A percentile compares a stretch with the other conserved stretches of the same genome.
Evolutionary conservation across 2,329 filamentous ascomycete species (phyloP).

Genomic region (Cladobotryum mycophilum): DNA sequence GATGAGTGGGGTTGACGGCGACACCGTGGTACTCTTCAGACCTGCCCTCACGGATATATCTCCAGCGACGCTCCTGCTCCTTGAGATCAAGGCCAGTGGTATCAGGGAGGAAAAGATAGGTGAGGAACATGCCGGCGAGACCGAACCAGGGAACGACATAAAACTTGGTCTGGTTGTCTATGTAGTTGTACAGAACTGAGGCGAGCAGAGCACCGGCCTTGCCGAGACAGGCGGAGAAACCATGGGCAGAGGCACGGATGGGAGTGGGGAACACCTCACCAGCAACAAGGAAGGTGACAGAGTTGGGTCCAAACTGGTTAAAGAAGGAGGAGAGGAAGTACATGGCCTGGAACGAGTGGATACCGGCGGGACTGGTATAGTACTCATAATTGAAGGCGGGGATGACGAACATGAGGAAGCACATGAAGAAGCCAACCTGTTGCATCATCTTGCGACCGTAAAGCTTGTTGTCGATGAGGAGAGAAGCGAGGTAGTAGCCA

Average conservation of each 20-base stretch:
- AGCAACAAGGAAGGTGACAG: slow-evolving; percentile 90
- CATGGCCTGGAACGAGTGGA: slow-evolving; percentile 94
- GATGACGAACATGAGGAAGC: slow-evolving; percentile 88
- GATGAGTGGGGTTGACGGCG: slow-evolving; percentile 81
- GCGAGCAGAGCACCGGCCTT: slow-evolving; percentile 85
- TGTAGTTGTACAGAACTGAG: slow-evolving; percentile 91
- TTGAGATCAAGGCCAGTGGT: slow-evolving; percentile 94
- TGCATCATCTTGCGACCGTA: slow-evolving; percentile 97
- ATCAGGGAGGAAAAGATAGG: slow-evolving; percentile 83
- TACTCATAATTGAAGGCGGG: slow-evolving; percentile 84
- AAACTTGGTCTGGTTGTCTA: slow-evolving; percentile 77
- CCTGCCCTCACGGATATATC: slow-evolving; percentile 72
- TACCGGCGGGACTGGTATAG: slow-evolving; percentile 64
- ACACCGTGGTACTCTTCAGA: slow-evolving; percentile 85
- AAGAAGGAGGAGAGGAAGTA: slow-evolving; percentile 98
- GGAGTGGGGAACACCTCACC: slow-evolving; percentile 96
- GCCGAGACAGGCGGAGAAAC: slow-evolving; percentile 85
- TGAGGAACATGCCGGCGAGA: slow-evolving; percentile 76
- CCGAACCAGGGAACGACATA: slow-evolving; percentile 95
- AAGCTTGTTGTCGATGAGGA: slow-evolving; percentile 91
- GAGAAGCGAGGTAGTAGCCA: slow-evolving; percentile 85
- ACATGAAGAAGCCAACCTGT: slow-evolving; percentile 86
- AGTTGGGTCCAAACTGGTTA: slow-evolving; percentile 98
- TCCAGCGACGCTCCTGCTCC: slow-evolving; percentile 93
- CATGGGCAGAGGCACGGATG: slow-evolving; percentile 87